Evolutionary conservation across 805 yeast species (phyloP).

Genomic region (Starmerella gropengiesseri): DNA sequence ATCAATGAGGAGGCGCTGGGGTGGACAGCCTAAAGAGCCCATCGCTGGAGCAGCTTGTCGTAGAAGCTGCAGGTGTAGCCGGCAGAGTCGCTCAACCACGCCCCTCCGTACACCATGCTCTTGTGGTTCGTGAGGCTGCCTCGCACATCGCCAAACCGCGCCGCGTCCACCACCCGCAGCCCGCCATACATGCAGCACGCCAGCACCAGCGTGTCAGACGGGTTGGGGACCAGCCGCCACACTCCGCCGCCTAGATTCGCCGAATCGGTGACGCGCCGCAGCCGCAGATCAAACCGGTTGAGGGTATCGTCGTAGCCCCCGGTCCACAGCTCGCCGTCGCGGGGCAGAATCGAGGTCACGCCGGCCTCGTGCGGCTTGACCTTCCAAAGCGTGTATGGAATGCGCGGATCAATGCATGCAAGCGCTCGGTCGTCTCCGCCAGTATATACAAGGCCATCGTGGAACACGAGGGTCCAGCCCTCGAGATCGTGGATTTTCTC

Average conservation of each 20-base stretch:
- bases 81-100: constrained; percentile 49
- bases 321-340: constrained; percentile 48
- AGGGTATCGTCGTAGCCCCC: constrained; percentile 87
- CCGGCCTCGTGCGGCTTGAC: constrained; percentile 78
- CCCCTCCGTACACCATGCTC: constrained; percentile 95
- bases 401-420: constrained; percentile 59
- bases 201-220: constrained; percentile 38
- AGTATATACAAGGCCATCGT: constrained; percentile 40
- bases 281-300: constrained; percentile 57
- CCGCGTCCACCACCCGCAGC: constrained; percentile 49
- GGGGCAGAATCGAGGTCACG: constrained; percentile 64
- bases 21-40: constrained; percentile 45
- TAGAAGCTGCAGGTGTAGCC: constrained; percentile 85
- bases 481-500: constrained; percentile 52
- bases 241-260: constrained; percentile 81
- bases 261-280: constrained; percentile 34
- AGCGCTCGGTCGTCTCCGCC: constrained; percentile 86
- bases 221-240: constrained; percentile 74
- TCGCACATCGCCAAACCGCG: constrained; percentile 3
- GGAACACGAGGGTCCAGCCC: constrained; percentile 77
- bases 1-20: too few species aligned
- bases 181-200: constrained; percentile 96
- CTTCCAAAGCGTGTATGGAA: constrained; percentile 24
- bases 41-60: constrained; percentile 68
- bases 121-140: constrained; percentile 39